phyloP scores from a whole-genome alignment of 495 filamentous ascomycete species.

The Penicillium taxi region DNA sequence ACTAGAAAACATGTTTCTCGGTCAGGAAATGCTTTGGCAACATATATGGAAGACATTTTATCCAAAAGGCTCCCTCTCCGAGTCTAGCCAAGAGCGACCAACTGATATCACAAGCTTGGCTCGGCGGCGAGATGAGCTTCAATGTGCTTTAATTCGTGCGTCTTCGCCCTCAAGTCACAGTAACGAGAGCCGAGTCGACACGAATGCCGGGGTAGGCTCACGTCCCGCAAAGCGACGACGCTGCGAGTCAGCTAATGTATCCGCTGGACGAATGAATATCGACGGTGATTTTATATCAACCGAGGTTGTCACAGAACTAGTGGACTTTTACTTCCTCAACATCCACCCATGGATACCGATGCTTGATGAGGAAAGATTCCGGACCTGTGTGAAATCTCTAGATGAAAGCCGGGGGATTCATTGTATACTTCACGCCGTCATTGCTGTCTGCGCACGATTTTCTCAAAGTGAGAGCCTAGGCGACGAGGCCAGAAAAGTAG shows the following conservation, averaged over 20 bases:
- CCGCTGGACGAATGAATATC: no score
- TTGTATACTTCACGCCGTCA: no score
- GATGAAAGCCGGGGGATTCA: constrained; percentile 18
- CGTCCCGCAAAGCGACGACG: no score
- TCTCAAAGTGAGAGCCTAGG: constrained; percentile 1
- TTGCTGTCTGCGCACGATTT: constrained; percentile 13
- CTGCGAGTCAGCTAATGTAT: no score
- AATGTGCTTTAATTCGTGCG: constrained; percentile 1
- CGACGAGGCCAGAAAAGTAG: neutral
- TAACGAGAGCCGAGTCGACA: no score
- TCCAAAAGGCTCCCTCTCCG: constrained; percentile 5
- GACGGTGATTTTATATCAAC: no score
- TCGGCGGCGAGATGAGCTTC: constrained; percentile 7
- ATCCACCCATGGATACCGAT: constrained; percentile 23
- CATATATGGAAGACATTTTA: constrained; percentile 12
- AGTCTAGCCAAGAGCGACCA: neutral
- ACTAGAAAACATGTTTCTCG: constrained; percentile 27
- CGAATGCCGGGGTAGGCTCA: no score
- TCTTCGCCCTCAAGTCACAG: no score
- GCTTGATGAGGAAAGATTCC: constrained; percentile 17
- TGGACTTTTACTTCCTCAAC: constrained; percentile 18
- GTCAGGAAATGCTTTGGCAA: constrained; percentile 22
- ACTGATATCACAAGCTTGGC: neutral
- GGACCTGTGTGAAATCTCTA: constrained; percentile 11
- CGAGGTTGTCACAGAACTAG: constrained; percentile 16